These are phyloP conservation scores for Vicia faba DNA, from an alignment of 306 rosid species.

Conservation along the genomic window DNA sequence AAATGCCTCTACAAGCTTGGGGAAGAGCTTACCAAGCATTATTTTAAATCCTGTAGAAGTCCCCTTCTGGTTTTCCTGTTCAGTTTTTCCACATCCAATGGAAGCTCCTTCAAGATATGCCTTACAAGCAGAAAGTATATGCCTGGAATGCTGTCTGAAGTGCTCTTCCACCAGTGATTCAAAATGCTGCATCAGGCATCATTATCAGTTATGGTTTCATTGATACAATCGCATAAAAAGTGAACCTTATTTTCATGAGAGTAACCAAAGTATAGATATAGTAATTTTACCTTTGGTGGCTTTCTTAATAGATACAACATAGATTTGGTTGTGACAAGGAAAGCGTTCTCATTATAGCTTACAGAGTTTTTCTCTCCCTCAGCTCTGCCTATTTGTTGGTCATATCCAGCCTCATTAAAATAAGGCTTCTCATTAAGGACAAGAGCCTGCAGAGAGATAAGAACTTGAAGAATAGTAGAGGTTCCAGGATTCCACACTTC, in stretches of 20 bases:
- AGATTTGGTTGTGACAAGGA: slow-evolving; percentile 79
- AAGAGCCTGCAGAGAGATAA: slow-evolving; percentile 94
- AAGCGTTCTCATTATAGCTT: slow-evolving; percentile 88
- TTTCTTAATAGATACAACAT: slow-evolving; percentile 68
- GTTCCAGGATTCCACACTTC: slow-evolving; percentile 89
- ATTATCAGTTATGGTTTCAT: slow-evolving; percentile 30
- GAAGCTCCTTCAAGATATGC: slow-evolving; percentile 82
- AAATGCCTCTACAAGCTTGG: slow-evolving; percentile 77
- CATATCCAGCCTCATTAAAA: slow-evolving; percentile 97
- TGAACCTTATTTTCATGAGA: slow-evolving; percentile 15
- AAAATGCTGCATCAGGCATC: slow-evolving; percentile 69
- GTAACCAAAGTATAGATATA: slow-evolving; percentile 10
- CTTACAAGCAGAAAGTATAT: slow-evolving; percentile 72
- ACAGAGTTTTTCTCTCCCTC: slow-evolving; percentile 95
- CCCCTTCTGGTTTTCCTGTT: slow-evolving; percentile 50
- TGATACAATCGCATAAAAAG: slow-evolving; percentile 17
- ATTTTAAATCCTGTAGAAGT: slow-evolving; percentile 84
- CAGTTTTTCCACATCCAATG: slow-evolving; percentile 53
- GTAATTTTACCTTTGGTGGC: slow-evolving; percentile 75
- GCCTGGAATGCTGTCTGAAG: slow-evolving; percentile 53
- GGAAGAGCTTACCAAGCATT: slow-evolving; percentile 87
- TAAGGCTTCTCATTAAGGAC: slow-evolving; percentile 97
- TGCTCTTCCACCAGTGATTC: slow-evolving; percentile 83
- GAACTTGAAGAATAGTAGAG: slow-evolving; percentile 89
- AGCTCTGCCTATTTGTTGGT: slow-evolving; percentile 82